phyloP scores from a whole-genome alignment of 2,329 filamentous ascomycete species.

The Colletotrichum trifolii region DNA sequence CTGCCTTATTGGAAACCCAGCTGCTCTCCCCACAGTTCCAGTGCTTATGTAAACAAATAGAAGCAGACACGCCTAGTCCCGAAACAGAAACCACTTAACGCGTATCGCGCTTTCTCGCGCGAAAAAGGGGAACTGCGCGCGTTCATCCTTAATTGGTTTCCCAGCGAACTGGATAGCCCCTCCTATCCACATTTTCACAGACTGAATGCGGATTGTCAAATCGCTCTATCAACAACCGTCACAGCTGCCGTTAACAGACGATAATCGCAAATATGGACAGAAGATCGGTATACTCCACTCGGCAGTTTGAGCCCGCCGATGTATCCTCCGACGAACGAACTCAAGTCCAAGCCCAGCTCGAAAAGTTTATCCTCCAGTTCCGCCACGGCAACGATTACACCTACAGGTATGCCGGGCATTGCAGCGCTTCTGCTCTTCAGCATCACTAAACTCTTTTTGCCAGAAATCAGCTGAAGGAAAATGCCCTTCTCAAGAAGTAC shows the following conservation, averaged over 20 bases:
- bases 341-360: slow-evolving; percentile 81
- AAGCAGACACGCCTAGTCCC: neutral
- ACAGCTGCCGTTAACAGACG: slow-evolving; percentile 1
- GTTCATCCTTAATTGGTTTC: slow-evolving; percentile 20
- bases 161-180: slow-evolving; percentile 28
- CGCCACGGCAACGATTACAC: slow-evolving; percentile 94
- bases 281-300: slow-evolving; percentile 86
- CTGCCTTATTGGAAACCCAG: too few relatives aligned
- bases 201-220: slow-evolving; percentile 22
- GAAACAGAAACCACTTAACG: slow-evolving; percentile 35
- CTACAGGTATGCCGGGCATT: slow-evolving; percentile 74
- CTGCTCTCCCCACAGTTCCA: too few relatives aligned
- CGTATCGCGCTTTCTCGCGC: slow-evolving; percentile 10
- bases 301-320: slow-evolving; percentile 78
- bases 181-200: slow-evolving; percentile 34
- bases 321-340: slow-evolving; percentile 75
- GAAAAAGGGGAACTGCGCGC: slow-evolving; percentile 17
- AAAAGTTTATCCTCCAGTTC: slow-evolving; percentile 93
- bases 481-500: slow-evolving; percentile 92
- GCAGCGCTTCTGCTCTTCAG: neutral
- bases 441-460: slow-evolving; percentile 27
- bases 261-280: slow-evolving; percentile 74
- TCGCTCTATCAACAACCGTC: slow-evolving; percentile 15
- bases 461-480: slow-evolving; percentile 95
- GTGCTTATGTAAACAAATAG: too few relatives aligned